Evolutionary conservation across 495 filamentous ascomycete genomes (phyloP).

Genomic region (Pyrenula massariospora): DNA sequence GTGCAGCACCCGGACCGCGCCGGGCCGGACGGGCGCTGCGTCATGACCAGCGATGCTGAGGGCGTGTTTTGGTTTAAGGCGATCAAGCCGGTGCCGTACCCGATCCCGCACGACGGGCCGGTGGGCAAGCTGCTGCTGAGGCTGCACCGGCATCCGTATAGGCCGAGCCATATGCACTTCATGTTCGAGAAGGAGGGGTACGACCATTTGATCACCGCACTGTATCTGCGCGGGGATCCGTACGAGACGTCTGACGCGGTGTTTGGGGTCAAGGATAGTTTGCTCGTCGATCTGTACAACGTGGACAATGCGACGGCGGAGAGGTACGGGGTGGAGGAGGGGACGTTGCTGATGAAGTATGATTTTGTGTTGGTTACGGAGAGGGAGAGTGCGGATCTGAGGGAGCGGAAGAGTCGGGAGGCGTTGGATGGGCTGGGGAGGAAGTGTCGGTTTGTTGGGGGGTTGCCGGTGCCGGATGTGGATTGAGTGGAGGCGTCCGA

Average conservation of each 20-base stretch:
- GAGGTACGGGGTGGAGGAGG: conserved; percentile 43
- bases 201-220: conserved; percentile 75
- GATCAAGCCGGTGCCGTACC: conserved; percentile 79
- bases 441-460: conserved; percentile 67
- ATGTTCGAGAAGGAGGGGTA: conserved; percentile 85
- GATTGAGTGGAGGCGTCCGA: conserved; percentile 38
- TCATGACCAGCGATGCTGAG: conserved; percentile 58
- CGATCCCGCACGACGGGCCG: conserved; percentile 82
- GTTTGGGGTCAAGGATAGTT: conserved; percentile 81
- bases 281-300: conserved; percentile 60
- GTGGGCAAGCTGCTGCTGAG: conserved; percentile 65
- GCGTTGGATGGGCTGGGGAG: conserved; percentile 62
- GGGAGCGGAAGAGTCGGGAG: conserved; percentile 57
- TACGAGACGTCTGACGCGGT: conserved; percentile 89
- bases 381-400: conserved; percentile 52
- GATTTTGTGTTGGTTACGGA: conserved; percentile 73
- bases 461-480: conserved; percentile 69
- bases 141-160: conserved; percentile 65
- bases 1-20: conserved; percentile 65
- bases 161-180: conserved; percentile 88
- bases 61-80: conserved; percentile 84
- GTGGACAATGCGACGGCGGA: conserved; percentile 48
- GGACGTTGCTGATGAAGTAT: conserved; percentile 43
- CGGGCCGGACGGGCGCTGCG: conserved; percentile 67
- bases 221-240: conserved; percentile 74